Base-by-base conservation (phyloP, 192 early-diverging fungal species). In the Pilaira anomala region DNA sequence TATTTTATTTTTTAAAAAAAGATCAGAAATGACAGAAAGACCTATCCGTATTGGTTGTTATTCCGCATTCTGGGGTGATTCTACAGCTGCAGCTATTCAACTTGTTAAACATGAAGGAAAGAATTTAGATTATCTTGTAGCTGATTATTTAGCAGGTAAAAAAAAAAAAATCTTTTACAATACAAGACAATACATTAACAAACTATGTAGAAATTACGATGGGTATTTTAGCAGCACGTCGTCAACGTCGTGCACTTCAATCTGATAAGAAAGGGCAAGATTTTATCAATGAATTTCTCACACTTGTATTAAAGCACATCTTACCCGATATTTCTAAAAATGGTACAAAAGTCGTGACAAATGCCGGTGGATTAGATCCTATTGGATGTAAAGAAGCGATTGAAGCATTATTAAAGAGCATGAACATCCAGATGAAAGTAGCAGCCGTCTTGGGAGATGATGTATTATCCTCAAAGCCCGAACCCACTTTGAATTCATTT, bases 361-460 rank as follows among this genome's bases (percentile, higher is more conserved):
- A 88, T 65, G 86, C 86, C 16, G 85, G 85, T 63, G 85, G 78
- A 12, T 71, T 86, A 18, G 84, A 85, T 39, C 86, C 86, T 24
- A 33, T 84, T 18, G 81, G 80, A 8, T 79, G 79, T 48, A 88
- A 88, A 61, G 67, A 68, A n/a, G 86, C 86, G 1, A 85, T 88
- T 50, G 86, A 88, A 56, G 45, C 21, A 7, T 28, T 66, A 11
- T 55, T 72, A 41, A 50, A 28, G 1, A 67, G 72, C 18, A 70
- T 80, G 33, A 72, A 76, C 21, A 72, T 81, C 21, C 55, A 60
- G 16, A 65, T 85, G 7, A 65, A 69, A n/a, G 86, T 86, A 3
- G 86, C 86, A 21, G 86, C 86, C 4, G 81, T 88, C 13, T 71
- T 74, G 5, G 86, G 86, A 29, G 86, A 88, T 56, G 83, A 88